Evolutionary conservation across 768 basidiomycete genomes (phyloP).

Genomic region (Cyclocybe aegerita): DNA sequence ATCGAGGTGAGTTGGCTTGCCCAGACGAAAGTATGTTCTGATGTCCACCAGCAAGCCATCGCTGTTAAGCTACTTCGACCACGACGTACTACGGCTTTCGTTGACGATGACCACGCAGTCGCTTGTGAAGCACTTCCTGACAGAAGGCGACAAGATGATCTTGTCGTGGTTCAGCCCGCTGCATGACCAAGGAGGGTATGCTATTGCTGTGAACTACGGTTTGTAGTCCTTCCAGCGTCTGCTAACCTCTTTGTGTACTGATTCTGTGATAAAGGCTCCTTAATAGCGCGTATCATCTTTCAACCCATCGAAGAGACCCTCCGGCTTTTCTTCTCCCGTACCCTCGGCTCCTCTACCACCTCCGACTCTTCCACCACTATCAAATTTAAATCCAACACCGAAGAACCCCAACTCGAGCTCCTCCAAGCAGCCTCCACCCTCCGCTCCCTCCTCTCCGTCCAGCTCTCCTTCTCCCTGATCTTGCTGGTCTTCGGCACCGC

Average conservation of each 20-base stretch:
- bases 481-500: conserved; percentile 73
- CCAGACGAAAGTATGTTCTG: background rate
- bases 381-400: conserved; percentile 6
- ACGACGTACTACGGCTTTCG: conserved; percentile 51
- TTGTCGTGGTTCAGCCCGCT: conserved; percentile 83
- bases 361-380: conserved; percentile 1
- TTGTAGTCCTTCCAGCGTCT: conserved; percentile 17
- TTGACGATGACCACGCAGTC: conserved; percentile 87
- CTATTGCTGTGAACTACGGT: conserved; percentile 96
- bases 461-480: conserved; percentile 65
- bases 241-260: background rate
- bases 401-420: conserved; percentile 18
- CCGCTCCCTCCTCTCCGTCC: conserved; percentile 59
- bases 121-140: conserved; percentile 90
- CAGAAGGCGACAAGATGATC: conserved; percentile 92
- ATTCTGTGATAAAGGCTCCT: conserved; percentile 59
- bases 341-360: conserved; percentile 27
- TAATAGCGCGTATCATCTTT: conserved; percentile 89
- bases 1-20: conserved; percentile 3
- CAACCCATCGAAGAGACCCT: conserved; percentile 95
- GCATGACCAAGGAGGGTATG: conserved; percentile 91
- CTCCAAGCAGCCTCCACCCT: conserved; percentile 51
- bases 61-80: conserved; percentile 14
- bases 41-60: background rate
- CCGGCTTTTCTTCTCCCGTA: conserved; percentile 84